Conservation (phyloP, 495 filamentous ascomycete species). For the Penicillium canariense region DNA sequence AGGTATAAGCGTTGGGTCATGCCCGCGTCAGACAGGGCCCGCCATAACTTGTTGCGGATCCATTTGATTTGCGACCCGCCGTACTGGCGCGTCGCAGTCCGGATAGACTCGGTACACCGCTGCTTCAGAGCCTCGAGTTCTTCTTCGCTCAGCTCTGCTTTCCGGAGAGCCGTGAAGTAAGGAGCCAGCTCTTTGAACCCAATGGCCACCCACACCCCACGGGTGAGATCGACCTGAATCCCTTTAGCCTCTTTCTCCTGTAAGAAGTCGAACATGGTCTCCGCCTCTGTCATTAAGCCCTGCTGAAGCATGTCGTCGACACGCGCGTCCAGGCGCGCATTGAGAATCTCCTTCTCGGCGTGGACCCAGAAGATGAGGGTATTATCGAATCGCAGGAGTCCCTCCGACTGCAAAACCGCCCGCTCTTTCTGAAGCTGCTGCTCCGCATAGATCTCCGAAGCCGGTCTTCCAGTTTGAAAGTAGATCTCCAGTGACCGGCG, state of each 20-base stretch:
- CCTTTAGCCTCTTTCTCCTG: slow-evolving; percentile 47
- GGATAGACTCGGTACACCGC: slow-evolving; percentile 57
- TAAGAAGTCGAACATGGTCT: slow-evolving; percentile 56
- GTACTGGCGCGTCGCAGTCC: slow-evolving; percentile 82
- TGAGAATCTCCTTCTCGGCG: slow-evolving; percentile 62
- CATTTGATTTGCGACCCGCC: slow-evolving; percentile 78
- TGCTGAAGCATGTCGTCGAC: slow-evolving; percentile 78
- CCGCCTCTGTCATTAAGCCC: slow-evolving; percentile 71
- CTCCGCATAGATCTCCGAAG: slow-evolving; percentile 85
- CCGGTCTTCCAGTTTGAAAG: slow-evolving; percentile 69
- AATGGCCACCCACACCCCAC: slow-evolving; percentile 94
- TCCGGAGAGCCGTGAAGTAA: slow-evolving; percentile 56
- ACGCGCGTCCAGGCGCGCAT: slow-evolving; percentile 66
- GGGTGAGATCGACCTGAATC: slow-evolving; percentile 59
- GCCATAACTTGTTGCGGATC: slow-evolving; percentile 79
- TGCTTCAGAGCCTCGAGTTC: slow-evolving; percentile 44
- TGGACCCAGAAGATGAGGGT: slow-evolving; percentile 84
- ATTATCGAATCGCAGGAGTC: slow-evolving; percentile 50
- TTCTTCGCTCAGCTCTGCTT: slow-evolving; percentile 28
- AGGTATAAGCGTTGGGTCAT: slow-evolving; percentile 61
- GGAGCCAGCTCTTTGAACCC: slow-evolving; percentile 86
- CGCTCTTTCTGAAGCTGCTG: slow-evolving; percentile 48
- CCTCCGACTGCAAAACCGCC: slow-evolving; percentile 23
- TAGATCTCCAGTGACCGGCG: slow-evolving; percentile 86
- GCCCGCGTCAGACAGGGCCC: slow-evolving; percentile 53